Percentiles rank a stretch among this genome's conserved stretches.
Conservation (phyloP, 208 protist genomes). For the Trypanosoma scelopori region DNA sequence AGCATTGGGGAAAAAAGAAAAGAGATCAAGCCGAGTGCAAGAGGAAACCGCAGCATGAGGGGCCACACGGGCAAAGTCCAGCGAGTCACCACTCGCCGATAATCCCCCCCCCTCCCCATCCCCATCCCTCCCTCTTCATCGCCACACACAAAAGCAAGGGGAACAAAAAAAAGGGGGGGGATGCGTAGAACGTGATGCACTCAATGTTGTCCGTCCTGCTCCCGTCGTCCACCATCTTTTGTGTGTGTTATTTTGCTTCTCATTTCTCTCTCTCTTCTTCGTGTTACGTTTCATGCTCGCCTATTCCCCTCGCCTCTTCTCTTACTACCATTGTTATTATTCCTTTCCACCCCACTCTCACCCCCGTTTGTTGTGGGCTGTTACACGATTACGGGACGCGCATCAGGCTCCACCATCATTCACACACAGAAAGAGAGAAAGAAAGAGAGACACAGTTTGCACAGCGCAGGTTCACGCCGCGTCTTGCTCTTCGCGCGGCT, state of each 20-base stretch:
- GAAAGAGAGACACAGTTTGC: no score
- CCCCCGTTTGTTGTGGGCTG: conserved; percentile 29
- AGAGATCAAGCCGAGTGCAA: no score
- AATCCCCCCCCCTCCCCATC: no score
- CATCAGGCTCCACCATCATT: conserved; percentile 8
- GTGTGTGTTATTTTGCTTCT: conserved; percentile 2
- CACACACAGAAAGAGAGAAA: no score
- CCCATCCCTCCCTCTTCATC: no score
- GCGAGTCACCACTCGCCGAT: no score
- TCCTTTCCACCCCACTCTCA: conserved; percentile 37
- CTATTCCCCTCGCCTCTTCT: conserved; percentile 11
- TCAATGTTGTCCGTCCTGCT: neutral
- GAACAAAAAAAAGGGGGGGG: neutral
- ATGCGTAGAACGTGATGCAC: neutral
- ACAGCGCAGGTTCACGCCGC: conserved; percentile 11
- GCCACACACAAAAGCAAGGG: no score
- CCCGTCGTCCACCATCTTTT: neutral
- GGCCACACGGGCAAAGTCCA: no score
- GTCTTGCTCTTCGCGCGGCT: conserved; percentile 33
- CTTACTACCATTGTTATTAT: conserved; percentile 3
- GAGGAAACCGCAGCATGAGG: no score
- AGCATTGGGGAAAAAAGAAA: no score
- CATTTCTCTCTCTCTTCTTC: conserved; percentile 5
- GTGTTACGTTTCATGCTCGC: neutral
- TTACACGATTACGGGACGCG: neutral